Base-by-base conservation (phyloP, 163 green algal genomes). In the Volvox carteri region DNA sequence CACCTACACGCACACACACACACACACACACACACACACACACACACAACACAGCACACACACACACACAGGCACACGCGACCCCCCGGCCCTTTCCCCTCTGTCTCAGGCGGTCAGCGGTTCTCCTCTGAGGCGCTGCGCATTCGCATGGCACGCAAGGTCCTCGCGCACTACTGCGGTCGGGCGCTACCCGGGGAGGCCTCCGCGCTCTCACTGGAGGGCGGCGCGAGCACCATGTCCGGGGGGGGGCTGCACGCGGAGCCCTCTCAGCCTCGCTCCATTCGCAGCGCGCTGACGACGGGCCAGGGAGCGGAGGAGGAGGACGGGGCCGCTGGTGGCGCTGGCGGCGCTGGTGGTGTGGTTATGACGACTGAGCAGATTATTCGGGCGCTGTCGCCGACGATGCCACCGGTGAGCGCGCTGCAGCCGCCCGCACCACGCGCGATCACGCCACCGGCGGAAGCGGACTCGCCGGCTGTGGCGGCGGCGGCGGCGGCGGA, bases 101-200 rank as follows among this genome's bases (percentile, higher is more conserved):
- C n/a, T n/a, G n/a, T n/a, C 75, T 11, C 83, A 92, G 90, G 86
- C 60, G 87, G 87, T 54, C 52, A 90, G 41, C 90, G 91, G 41
- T 91, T 93, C 80, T 88, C 89, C 11, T 85, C 90, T 9, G 91
- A 94, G 19, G 89, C 87, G 9, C 68, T 95, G 46, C 90, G 90
- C 35, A 91, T 94, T 39, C 92, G 86, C 86, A 94, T 93, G 90
- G 93, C 92, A 0, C 86, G 90, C 60, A 92, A 90, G 77, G 79
- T 94, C 8, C 79, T 95, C 35, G 83, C 84, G 11, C 60, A 75
- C 56, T 86, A 92, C 56, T 70, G 77, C 44, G 84, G 89, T 41
- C 48, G 65, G 6, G 18, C 67, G 5, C n/a, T 78, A 39, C 86
- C 76, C 0, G 41, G 86, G 30, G n/a, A 60, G 5, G n/a, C 42